Percentiles rank a stretch among this genome's conserved stretches.
Evolutionary conservation across 2,329 filamentous ascomycete genomes (phyloP).

Genomic region (Drechslera avenae): DNA sequence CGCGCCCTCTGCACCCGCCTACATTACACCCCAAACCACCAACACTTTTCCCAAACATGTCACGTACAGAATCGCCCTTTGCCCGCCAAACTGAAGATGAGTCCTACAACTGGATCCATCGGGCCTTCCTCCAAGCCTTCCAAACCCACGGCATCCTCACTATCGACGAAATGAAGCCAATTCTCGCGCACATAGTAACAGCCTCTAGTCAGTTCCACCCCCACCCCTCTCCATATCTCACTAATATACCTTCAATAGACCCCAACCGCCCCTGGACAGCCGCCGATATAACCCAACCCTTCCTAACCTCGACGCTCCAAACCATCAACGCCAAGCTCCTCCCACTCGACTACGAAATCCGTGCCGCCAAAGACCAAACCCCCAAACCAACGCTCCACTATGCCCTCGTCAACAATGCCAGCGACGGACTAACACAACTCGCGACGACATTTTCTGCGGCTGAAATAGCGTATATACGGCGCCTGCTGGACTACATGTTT

Average conservation of each 20-base stretch:
- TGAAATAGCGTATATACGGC: constrained; percentile 87
- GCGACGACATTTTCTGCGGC: constrained; percentile 80
- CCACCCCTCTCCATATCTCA: background rate
- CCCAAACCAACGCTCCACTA: constrained; percentile 74
- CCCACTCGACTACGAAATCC: constrained; percentile 85
- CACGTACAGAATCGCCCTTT: constrained; percentile 20
- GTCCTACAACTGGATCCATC: constrained; percentile 64
- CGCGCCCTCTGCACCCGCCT: background rate
- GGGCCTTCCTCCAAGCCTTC: constrained; percentile 89
- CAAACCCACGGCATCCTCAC: constrained; percentile 79
- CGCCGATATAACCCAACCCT: constrained; percentile 69
- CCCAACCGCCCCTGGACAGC: constrained; percentile 56
- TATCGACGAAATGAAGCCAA: constrained; percentile 70
- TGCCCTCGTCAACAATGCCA: constrained; percentile 85
- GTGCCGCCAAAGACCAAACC: constrained; percentile 71
- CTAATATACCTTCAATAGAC: constrained; percentile 22
- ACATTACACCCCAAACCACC: background rate
- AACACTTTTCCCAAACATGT: constrained; percentile 12
- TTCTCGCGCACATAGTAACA: constrained; percentile 76
- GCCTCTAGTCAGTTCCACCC: constrained; percentile 54
- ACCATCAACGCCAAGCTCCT: constrained; percentile 74
- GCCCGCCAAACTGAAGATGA: constrained; percentile 20
- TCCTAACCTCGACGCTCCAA: constrained; percentile 71
- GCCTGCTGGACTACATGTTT: constrained; percentile 89
- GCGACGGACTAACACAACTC: constrained; percentile 83